Conservation (phyloP, 148 eudicot species). For the Rhododendron henanense region DNA sequence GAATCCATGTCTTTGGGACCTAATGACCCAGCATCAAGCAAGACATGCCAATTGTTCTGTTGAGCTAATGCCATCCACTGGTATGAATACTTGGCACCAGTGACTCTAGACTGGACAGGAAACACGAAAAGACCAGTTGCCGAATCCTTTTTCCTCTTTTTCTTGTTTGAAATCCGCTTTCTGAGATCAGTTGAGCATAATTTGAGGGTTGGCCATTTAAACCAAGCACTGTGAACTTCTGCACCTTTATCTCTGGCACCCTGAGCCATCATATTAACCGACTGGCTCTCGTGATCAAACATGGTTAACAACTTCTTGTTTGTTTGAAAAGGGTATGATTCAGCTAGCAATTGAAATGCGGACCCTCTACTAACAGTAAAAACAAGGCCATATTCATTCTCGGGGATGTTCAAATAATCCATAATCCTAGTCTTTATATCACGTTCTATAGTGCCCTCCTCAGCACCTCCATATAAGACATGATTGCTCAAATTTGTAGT, state of each 20-base stretch:
- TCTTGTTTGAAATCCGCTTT: conserved; percentile 76
- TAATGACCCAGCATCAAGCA: conserved; percentile 90
- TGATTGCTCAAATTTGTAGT: conserved; percentile 90
- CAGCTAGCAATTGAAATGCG: conserved; percentile 88
- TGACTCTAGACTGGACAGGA: conserved; percentile 94
- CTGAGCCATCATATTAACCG: conserved; percentile 95
- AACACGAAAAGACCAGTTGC: conserved; percentile 85
- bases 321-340: conserved; percentile 91
- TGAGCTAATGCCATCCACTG: conserved; percentile 99
- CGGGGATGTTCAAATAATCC: conserved; percentile 94
- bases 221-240: conserved; percentile 79
- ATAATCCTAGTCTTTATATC: conserved; percentile 80
- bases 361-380: conserved; percentile 96
- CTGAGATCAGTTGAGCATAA: conserved; percentile 85
- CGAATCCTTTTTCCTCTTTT: conserved; percentile 82
- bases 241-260: conserved; percentile 93
- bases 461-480: conserved; percentile 92
- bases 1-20: conserved; percentile 99
- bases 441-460: conserved; percentile 78
- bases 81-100: conserved; percentile 94
- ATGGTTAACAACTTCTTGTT: conserved; percentile 87
- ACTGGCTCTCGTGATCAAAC: conserved; percentile 99
- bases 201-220: conserved; percentile 89
- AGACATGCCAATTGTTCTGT: conserved; percentile 93
- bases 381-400: conserved; percentile 91